These are phyloP conservation scores for Boletus subparvulus DNA, from an alignment of 768 basidiomycete genomes.

Conservation along the genomic window DNA sequence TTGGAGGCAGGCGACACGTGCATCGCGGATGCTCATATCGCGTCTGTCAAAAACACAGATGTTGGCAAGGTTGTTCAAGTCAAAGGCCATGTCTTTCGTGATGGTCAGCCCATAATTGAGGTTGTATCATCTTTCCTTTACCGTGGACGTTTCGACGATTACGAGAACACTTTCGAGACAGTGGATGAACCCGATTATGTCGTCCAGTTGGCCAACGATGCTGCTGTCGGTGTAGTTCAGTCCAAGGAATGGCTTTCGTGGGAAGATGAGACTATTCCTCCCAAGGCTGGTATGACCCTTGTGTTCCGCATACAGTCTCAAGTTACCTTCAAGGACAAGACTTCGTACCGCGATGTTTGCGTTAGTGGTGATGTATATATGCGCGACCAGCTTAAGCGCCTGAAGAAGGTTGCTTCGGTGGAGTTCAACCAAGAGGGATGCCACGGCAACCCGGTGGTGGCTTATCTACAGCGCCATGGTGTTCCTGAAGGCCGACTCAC, in stretches of 20 bases:
- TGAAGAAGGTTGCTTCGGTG: constrained; percentile 86
- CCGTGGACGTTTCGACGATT: constrained; percentile 92
- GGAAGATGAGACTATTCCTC: constrained; percentile 79
- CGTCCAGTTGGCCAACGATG: constrained; percentile 71
- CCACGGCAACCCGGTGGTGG: constrained; percentile 89
- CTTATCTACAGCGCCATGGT: constrained; percentile 93
- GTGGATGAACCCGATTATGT: constrained; percentile 87
- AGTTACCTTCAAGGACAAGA: constrained; percentile 89
- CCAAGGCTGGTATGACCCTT: constrained; percentile 76
- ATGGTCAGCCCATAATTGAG: constrained; percentile 81
- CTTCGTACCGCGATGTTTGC: constrained; percentile 73
- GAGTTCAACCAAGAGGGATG: constrained; percentile 85
- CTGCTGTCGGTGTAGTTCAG: constrained; percentile 84
- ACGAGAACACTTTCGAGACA: constrained; percentile 93
- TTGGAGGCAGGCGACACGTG: constrained; percentile 87
- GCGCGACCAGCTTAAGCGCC: constrained; percentile 82
- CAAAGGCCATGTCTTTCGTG: constrained; percentile 78
- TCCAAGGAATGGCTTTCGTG: constrained; percentile 99
- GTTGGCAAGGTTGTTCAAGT: constrained; percentile 93
- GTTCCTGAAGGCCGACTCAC: constrained; percentile 70
- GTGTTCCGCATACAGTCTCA: constrained; percentile 89
- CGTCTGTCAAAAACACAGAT: constrained; percentile 86
- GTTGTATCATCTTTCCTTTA: constrained; percentile 96
- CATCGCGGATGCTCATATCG: constrained; percentile 83
- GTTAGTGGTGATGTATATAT: constrained; percentile 87